phyloP scores from a whole-genome alignment of 2,329 filamentous ascomycete species.

The Metarhizium album region DNA sequence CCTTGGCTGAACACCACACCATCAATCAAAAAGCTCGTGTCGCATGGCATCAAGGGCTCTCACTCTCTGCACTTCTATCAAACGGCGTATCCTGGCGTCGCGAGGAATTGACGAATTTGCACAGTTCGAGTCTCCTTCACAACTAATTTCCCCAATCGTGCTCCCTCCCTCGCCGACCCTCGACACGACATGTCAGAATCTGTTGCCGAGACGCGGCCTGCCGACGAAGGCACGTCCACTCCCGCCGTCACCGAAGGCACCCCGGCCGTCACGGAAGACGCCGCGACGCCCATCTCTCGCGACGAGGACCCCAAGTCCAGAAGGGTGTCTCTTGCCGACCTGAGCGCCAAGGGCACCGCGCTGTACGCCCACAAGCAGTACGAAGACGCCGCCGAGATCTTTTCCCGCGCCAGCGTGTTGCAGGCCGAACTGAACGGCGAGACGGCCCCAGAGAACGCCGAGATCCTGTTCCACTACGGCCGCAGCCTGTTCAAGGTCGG shows the following conservation, averaged over 20 bases:
- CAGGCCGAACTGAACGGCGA: conserved; percentile 90
- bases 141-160: background rate
- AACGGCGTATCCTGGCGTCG: background rate
- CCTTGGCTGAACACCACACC: background rate
- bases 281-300: conserved; percentile 16
- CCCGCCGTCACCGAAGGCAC: conserved; percentile 7
- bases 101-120: background rate
- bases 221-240: conserved; percentile 7
- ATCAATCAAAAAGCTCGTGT: background rate
- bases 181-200: conserved; percentile 13
- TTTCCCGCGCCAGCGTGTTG: conserved; percentile 78
- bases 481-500: conserved; percentile 90
- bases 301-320: conserved; percentile 38
- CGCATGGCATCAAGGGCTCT: background rate
- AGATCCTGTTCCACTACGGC: conserved; percentile 89
- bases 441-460: conserved; percentile 80
- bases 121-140: background rate
- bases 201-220: conserved; percentile 11
- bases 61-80: background rate
- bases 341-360: conserved; percentile 69
- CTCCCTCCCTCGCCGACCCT: background rate
- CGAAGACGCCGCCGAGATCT: conserved; percentile 73
- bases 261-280: conserved; percentile 7
- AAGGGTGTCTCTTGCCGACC: conserved; percentile 61
- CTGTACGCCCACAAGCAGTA: conserved; percentile 88